Percentiles rank a stretch among this genome's conserved stretches.
These are phyloP conservation scores for Coemansia sp. DNA, from an alignment of 371 early-diverging fungal genomes.

Conservation along the genomic window DNA sequence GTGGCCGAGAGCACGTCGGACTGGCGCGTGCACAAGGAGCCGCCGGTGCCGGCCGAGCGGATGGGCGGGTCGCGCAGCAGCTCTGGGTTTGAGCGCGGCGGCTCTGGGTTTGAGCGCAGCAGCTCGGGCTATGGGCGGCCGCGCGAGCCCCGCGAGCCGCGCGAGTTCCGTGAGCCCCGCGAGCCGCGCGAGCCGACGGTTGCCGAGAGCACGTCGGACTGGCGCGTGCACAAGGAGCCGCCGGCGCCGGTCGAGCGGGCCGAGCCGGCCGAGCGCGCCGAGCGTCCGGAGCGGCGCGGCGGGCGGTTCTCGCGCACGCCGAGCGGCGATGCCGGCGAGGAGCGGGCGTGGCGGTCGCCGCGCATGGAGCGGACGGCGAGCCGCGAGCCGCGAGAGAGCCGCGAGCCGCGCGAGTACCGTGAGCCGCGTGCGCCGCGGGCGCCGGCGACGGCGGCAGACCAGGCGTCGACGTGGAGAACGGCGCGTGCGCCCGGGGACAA, in stretches of 20 bases:
- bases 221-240: constrained; percentile 34
- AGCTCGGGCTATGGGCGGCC: background rate
- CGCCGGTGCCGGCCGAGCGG: background rate
- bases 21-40: constrained; percentile 29
- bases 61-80: constrained; percentile 28
- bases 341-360: constrained; percentile 7
- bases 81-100: constrained; percentile 22
- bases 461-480: constrained; percentile 25
- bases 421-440: constrained; percentile 6
- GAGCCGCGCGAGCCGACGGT: constrained; percentile 31
- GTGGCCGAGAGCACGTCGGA: constrained; percentile 27
- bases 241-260: constrained; percentile 7
- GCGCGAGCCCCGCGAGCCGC: constrained; percentile 9
- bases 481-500: constrained; percentile 1
- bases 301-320: constrained; percentile 29
- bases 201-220: constrained; percentile 31
- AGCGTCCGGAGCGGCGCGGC: background rate
- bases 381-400: constrained; percentile 1
- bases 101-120: constrained; percentile 12
- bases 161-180: constrained; percentile 12
- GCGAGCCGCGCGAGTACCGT: constrained; percentile 6
- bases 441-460: constrained; percentile 22
- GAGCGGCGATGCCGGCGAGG: constrained; percentile 18
- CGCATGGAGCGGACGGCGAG: background rate
- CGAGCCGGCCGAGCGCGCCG: background rate